A percentile compares a stretch with the other conserved stretches of the same genome.
Evolutionary conservation across 208 protist genomes (phyloP).

Genomic region (Tetramitus jugosus): DNA sequence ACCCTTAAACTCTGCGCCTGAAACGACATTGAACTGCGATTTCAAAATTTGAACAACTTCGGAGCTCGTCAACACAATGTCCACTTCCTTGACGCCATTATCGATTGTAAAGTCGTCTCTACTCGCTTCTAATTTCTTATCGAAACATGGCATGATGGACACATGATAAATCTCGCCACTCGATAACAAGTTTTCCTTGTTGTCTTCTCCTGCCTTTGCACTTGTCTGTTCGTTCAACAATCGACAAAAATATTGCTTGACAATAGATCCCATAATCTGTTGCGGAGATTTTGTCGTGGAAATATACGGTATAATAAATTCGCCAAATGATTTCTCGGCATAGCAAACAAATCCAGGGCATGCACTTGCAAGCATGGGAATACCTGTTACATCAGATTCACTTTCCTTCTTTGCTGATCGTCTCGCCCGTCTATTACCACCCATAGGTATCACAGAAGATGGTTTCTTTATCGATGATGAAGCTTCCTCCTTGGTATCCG

Average conservation of each 20-base stretch:
- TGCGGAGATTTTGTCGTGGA: slow-evolving; percentile 85
- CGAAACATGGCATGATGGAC: slow-evolving; percentile 94
- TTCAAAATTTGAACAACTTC: slow-evolving; percentile 74
- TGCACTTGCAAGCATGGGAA: slow-evolving; percentile 83
- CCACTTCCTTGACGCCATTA: slow-evolving; percentile 63
- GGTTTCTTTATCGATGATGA: too few species aligned
- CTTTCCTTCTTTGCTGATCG: slow-evolving; percentile 14
- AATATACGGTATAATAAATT: slow-evolving; percentile 76
- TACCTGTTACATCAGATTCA: slow-evolving; percentile 27
- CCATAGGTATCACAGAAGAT: too few species aligned
- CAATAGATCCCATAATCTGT: slow-evolving; percentile 81
- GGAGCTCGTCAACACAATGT: slow-evolving; percentile 85
- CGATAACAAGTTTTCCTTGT: too few species aligned
- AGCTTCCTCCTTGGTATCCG: too few species aligned
- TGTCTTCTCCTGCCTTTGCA: too few species aligned
- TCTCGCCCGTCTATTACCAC: too few species aligned
- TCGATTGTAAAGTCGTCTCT: slow-evolving; percentile 60
- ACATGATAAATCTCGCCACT: slow-evolving; percentile 70
- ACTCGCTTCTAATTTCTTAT: slow-evolving; percentile 95
- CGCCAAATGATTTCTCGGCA: slow-evolving; percentile 88
- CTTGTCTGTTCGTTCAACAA: neutral
- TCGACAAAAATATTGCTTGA: slow-evolving; percentile 60
- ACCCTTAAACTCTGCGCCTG: neutral
- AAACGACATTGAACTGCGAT: too few species aligned
- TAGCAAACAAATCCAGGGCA: slow-evolving; percentile 96